These are phyloP conservation scores for Gaeumannomyces tritici DNA, from an alignment of 2,329 filamentous ascomycete genomes.

Conservation along the genomic window DNA sequence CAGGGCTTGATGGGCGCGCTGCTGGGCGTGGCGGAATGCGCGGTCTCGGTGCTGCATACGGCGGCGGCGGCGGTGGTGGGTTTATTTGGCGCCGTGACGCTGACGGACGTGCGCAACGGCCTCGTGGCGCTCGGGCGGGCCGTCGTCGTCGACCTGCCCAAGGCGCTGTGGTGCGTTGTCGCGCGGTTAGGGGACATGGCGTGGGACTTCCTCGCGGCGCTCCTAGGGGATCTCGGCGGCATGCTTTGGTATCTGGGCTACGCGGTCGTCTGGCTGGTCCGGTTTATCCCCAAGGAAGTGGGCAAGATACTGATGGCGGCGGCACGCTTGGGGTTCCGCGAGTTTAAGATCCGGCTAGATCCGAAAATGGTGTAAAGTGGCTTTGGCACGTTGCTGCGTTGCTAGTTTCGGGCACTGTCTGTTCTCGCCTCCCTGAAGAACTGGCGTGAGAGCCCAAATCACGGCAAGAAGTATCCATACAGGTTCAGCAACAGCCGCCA, in stretches of 20 bases:
- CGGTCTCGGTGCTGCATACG: constrained; percentile 26
- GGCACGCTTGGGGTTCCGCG: constrained; percentile 21
- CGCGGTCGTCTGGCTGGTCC: constrained; percentile 18
- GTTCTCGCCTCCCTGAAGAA: too few relatives aligned
- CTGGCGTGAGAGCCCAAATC: too few relatives aligned
- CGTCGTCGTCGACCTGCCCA: constrained; percentile 15
- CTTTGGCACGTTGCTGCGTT: too few relatives aligned
- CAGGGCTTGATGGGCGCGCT: constrained; percentile 16
- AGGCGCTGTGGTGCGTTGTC: constrained; percentile 15
- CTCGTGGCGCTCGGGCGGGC: constrained; percentile 17
- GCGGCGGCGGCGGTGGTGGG: constrained; percentile 19
- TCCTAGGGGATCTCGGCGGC: constrained; percentile 21
- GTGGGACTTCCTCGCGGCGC: constrained; percentile 16
- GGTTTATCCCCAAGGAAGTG: constrained; percentile 23
- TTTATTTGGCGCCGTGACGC: constrained; percentile 24
- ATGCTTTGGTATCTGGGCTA: constrained; percentile 16
- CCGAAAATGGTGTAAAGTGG: constrained; percentile 13
- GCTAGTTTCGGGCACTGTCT: too few relatives aligned
- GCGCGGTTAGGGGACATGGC: constrained; percentile 12
- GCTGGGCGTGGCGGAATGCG: constrained; percentile 13
- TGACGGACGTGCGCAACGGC: constrained; percentile 28
- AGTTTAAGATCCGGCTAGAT: constrained; percentile 24
- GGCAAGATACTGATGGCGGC: constrained; percentile 21
- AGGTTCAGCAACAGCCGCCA: too few relatives aligned
- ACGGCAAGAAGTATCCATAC: too few relatives aligned